A percentile compares a stretch with the other conserved stretches of the same genome.
phyloP scores from a whole-genome alignment of 129 eudicot genomes.

The Lactuca saligna region DNA sequence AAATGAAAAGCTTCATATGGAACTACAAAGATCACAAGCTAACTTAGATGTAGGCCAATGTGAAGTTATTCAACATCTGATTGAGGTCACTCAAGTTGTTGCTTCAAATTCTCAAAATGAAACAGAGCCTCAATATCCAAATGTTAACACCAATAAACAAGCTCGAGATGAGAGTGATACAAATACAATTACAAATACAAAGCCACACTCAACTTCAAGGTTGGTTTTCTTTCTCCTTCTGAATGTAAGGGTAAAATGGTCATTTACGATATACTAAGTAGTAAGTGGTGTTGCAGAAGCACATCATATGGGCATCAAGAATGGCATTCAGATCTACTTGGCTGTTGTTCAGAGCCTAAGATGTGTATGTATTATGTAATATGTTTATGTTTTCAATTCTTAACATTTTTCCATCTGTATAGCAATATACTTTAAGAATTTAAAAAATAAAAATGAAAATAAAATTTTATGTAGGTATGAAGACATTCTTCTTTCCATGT shows the following conservation, averaged over 20 bases:
- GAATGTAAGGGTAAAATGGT: no score
- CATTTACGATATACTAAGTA: no score
- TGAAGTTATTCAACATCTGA: conserved; percentile 70
- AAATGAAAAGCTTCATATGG: conserved; percentile 49
- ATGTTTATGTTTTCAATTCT: no score
- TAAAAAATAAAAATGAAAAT: not conserved
- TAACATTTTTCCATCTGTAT: no score
- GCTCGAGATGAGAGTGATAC: conserved; percentile 26
- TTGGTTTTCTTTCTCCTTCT: conserved; percentile 18
- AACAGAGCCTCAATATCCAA: conserved; percentile 36
- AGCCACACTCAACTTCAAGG: conserved; percentile 44
- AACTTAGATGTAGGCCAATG: conserved; percentile 66
- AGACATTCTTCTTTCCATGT: conserved; percentile 33
- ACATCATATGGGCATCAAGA: conserved; percentile 40
- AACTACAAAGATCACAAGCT: conserved; percentile 48
- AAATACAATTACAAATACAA: no score
- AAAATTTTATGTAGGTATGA: conserved; percentile 48
- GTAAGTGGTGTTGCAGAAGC: no score
- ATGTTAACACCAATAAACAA: conserved; percentile 34
- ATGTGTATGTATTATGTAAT: conserved; percentile 57
- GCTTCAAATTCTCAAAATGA: conserved; percentile 43
- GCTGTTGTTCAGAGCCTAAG: conserved; percentile 75
- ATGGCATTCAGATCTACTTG: conserved; percentile 85
- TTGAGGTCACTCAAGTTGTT: conserved; percentile 65
- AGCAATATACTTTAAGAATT: not conserved